phyloP scores from a whole-genome alignment of 352 stramenopile genomes.

The Globisporangium uncinulatum region DNA sequence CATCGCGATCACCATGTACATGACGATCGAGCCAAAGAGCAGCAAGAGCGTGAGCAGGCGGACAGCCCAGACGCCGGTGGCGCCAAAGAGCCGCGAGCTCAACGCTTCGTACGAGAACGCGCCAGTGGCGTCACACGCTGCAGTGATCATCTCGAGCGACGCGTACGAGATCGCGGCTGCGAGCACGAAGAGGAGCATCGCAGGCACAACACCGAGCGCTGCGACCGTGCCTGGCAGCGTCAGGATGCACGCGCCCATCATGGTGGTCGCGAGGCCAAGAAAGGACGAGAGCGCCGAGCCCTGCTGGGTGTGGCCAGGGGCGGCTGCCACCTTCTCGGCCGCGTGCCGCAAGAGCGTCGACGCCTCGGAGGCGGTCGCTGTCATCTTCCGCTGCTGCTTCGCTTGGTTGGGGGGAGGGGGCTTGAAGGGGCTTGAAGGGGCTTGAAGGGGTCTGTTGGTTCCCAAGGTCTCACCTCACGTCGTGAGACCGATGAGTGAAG shows the following conservation, averaged over 20 bases:
- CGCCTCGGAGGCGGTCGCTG: slow-evolving; percentile 13
- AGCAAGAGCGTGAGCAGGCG: slow-evolving; percentile 68
- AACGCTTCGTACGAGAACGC: slow-evolving; percentile 80
- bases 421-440: too few species aligned
- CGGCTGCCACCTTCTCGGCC: slow-evolving; percentile 3
- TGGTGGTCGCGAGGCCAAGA: slow-evolving; percentile 73
- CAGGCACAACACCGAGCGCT: slow-evolving; percentile 44
- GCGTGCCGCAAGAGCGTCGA: slow-evolving; percentile 28
- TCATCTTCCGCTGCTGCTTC: slow-evolving; percentile 8
- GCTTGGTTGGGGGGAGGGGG: too few species aligned
- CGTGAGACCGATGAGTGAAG: too few species aligned
- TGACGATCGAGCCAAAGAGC: slow-evolving; percentile 75
- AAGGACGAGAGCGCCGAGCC: slow-evolving; percentile 69
- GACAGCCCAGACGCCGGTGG: slow-evolving; percentile 62
- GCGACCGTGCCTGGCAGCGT: slow-evolving; percentile 62
- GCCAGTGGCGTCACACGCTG: slow-evolving; percentile 52
- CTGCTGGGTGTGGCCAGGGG: slow-evolving; percentile 30
- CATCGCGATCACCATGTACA: slow-evolving; percentile 84
- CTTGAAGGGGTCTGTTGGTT: too few species aligned
- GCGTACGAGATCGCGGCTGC: slow-evolving; percentile 60
- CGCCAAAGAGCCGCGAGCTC: slow-evolving; percentile 66
- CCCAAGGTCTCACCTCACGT: too few species aligned
- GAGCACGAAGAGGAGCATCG: slow-evolving; percentile 44
- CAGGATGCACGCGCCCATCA: slow-evolving; percentile 80
- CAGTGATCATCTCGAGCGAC: slow-evolving; percentile 68